Evolutionary conservation across 495 filamentous ascomycete species (phyloP).

Genomic region (Articulospora tetracladia): DNA sequence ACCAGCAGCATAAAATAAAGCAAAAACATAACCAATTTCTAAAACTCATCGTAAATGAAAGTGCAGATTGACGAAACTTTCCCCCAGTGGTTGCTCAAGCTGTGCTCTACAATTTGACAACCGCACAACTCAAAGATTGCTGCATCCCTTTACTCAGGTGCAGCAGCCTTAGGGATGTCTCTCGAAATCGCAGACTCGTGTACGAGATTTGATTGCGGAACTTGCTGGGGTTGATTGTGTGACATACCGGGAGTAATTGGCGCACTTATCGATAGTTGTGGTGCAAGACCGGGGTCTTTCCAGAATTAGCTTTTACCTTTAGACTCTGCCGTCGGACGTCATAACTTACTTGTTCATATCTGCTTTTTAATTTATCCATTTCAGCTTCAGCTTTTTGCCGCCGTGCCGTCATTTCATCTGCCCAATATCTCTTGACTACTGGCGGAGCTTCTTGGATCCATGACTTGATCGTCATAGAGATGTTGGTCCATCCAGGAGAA

Average conservation of each 20-base stretch:
- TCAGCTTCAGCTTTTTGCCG: slow-evolving; percentile 17
- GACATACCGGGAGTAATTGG: slow-evolving; percentile 12
- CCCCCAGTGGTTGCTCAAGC: too few relatives aligned
- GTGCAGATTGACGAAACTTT: too few relatives aligned
- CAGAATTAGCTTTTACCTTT: not conserved
- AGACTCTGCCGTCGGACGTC: too few relatives aligned
- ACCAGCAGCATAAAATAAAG: not conserved
- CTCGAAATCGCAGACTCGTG: not conserved
- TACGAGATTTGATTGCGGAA: not conserved
- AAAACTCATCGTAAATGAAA: not conserved
- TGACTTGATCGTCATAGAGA: slow-evolving; percentile 66
- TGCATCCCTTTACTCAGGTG: slow-evolving; percentile 1
- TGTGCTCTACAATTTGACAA: not conserved
- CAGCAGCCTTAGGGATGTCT: not conserved
- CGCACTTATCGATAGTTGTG: slow-evolving; percentile 5
- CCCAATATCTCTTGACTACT: slow-evolving; percentile 59
- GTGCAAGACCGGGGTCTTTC: not conserved
- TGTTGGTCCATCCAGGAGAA: slow-evolving; percentile 69
- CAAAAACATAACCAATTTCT: not conserved
- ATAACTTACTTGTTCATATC: not conserved
- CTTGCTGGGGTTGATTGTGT: slow-evolving; percentile 1
- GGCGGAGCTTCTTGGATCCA: slow-evolving; percentile 52
- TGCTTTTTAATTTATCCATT: not conserved
- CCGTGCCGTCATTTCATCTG: slow-evolving; percentile 55
- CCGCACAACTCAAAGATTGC: not conserved